These are phyloP conservation scores for Irpex sp. DNA, from an alignment of 1,284 basidiomycete genomes.

Conservation along the genomic window DNA sequence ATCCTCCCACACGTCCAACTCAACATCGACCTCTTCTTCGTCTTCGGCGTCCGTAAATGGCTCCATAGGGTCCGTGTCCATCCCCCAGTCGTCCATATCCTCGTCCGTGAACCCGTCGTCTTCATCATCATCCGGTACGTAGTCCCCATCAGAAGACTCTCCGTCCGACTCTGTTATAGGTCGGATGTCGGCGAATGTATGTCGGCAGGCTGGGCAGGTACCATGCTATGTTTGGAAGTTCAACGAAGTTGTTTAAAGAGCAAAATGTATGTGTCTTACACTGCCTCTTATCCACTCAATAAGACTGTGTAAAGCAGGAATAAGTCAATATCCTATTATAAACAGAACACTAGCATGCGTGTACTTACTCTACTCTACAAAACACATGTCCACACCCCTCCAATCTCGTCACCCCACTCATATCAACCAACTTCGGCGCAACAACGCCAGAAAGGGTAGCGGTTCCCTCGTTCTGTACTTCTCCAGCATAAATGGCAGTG, in stretches of 20 bases:
- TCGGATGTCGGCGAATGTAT: slow-evolving; percentile 49
- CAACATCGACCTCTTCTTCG: slow-evolving; percentile 14
- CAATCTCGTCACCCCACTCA: slow-evolving; percentile 49
- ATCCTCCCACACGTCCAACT: slow-evolving; percentile 11
- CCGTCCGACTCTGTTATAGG: slow-evolving; percentile 49
- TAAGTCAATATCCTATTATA: neutral
- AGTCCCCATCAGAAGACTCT: slow-evolving; percentile 64
- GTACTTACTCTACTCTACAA: slow-evolving; percentile 55
- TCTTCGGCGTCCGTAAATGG: slow-evolving; percentile 11
- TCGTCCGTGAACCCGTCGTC: slow-evolving; percentile 44
- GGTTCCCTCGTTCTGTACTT: slow-evolving; percentile 13
- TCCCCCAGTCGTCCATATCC: slow-evolving; percentile 28
- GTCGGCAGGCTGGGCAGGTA: slow-evolving; percentile 63
- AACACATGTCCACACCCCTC: slow-evolving; percentile 59
- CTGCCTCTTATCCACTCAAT: slow-evolving; percentile 57
- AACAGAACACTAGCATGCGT: neutral
- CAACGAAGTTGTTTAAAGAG: neutral
- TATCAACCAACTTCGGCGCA: slow-evolving; percentile 13
- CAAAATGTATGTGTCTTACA: slow-evolving; percentile 32
- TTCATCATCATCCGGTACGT: slow-evolving; percentile 44
- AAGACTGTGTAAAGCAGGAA: slow-evolving; percentile 33
- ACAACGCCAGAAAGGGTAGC: neutral
- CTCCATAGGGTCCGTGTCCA: neutral
- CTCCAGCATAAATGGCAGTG: slow-evolving; percentile 28
- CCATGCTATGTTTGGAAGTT: slow-evolving; percentile 42